phyloP scores from a whole-genome alignment of 306 rosid species.

The Rosa rugosa region DNA sequence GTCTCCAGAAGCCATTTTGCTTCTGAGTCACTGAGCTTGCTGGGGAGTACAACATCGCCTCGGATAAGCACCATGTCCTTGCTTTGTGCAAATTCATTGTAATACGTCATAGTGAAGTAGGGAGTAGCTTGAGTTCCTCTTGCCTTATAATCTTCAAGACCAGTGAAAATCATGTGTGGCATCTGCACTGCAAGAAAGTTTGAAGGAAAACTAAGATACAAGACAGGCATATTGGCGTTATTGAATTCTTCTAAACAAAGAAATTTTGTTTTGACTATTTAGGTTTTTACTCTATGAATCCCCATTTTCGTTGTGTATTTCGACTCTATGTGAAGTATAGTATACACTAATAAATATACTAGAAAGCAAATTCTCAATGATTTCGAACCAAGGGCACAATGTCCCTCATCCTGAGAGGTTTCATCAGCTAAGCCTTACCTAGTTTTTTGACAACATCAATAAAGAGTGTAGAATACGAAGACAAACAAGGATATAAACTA shows the following conservation, averaged over 20 bases:
- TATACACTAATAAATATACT: background rate
- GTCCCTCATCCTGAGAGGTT: background rate
- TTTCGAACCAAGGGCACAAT: background rate
- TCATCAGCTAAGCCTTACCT: background rate
- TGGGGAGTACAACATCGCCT: slow-evolving; percentile 79
- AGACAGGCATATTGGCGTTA: background rate
- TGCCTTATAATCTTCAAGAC: slow-evolving; percentile 95
- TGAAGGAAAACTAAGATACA: slow-evolving; percentile 6
- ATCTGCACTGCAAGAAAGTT: slow-evolving; percentile 62
- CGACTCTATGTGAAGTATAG: background rate
- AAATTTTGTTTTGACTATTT: slow-evolving; percentile 2
- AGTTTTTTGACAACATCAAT: background rate
- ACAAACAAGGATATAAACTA: background rate
- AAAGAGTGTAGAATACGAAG: background rate
- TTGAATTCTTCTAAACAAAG: background rate
- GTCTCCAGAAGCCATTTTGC: slow-evolving; percentile 87
- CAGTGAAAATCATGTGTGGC: slow-evolving; percentile 81
- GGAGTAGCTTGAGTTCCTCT: slow-evolving; percentile 95
- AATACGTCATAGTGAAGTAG: slow-evolving; percentile 62
- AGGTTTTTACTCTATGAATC: background rate
- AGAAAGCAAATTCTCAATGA: background rate
- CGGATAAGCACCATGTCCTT: slow-evolving; percentile 84
- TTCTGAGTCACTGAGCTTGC: slow-evolving; percentile 74
- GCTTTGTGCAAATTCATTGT: slow-evolving; percentile 83
- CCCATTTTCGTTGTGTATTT: background rate